Conservation (phyloP, 2,329 filamentous ascomycete species). For the Triangularia verruculosa region DNA sequence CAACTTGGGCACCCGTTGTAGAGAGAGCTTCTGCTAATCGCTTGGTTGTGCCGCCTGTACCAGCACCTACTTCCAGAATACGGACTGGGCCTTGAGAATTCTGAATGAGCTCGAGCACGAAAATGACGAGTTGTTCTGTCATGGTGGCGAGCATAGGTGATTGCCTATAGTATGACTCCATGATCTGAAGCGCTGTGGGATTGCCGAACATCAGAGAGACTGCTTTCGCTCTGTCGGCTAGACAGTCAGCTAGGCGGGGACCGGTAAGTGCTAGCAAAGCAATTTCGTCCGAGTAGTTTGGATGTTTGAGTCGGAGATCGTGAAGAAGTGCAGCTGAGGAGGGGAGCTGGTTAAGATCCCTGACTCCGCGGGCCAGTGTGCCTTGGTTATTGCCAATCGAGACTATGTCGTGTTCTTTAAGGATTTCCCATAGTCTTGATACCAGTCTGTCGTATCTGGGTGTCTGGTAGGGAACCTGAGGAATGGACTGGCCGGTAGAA, state of each 20-base stretch:
- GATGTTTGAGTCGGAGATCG: background rate
- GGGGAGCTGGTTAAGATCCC: too few species aligned
- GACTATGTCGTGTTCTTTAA: background rate
- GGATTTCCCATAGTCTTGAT: background rate
- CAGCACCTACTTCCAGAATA: background rate
- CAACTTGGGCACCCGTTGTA: background rate
- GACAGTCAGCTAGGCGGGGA: constrained; percentile 29
- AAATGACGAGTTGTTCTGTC: constrained; percentile 33
- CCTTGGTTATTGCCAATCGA: background rate
- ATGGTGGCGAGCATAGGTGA: constrained; percentile 33
- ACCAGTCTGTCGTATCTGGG: constrained; percentile 1
- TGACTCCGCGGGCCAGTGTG: too few species aligned
- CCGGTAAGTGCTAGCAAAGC: constrained; percentile 31
- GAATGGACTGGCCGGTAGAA: background rate
- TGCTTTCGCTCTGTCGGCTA: constrained; percentile 36
- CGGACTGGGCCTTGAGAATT: background rate
- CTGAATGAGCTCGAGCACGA: constrained; percentile 23
- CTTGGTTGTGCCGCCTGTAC: background rate
- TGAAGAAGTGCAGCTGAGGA: too few species aligned
- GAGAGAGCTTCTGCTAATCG: background rate
- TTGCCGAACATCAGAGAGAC: constrained; percentile 40
- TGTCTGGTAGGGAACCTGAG: background rate
- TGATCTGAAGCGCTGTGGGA: constrained; percentile 35
- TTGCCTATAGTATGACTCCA: constrained; percentile 33
- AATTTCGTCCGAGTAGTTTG: constrained; percentile 13